These are phyloP conservation scores for Cunninghamia lanceolata DNA, from an alignment of 75 land plant genomes.

Conservation along the genomic window DNA sequence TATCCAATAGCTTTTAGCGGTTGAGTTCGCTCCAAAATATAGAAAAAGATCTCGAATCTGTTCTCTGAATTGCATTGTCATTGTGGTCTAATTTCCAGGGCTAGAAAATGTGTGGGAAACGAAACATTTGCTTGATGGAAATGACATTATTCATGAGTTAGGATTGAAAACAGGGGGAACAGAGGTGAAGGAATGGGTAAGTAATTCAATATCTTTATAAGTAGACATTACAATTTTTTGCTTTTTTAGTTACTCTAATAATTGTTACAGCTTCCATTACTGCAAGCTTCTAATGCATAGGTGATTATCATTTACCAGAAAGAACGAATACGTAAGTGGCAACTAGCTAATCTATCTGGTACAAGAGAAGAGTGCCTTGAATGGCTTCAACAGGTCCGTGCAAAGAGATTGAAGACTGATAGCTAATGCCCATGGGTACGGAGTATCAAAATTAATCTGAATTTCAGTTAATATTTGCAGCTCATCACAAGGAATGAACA, in stretches of 20 bases:
- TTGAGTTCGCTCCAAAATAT: not conserved
- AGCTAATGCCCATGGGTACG: not conserved
- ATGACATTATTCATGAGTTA: constrained; percentile 66
- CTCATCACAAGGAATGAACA: not conserved
- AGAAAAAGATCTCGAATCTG: not conserved
- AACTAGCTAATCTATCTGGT: constrained; percentile 75
- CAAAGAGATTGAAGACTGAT: constrained; percentile 38
- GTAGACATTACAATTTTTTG: not conserved
- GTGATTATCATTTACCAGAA: constrained; percentile 40
- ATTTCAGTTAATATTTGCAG: not conserved
- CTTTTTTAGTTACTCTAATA: not conserved
- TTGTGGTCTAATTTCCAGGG: constrained; percentile 30
- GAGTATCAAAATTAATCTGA: not conserved
- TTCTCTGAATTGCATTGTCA: not conserved
- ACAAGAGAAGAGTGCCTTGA: constrained; percentile 71
- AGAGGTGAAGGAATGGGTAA: constrained; percentile 77
- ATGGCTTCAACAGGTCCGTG: constrained; percentile 53
- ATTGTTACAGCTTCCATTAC: not conserved
- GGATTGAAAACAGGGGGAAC: constrained; percentile 72
- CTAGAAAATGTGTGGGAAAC: constrained; percentile 74
- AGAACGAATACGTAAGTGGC: constrained; percentile 73
- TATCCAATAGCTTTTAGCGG: not conserved
- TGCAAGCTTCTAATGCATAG: constrained; percentile 1
- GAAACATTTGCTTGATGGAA: constrained; percentile 87
- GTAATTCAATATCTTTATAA: not conserved